Conservation (phyloP, 2,329 filamentous ascomycete genomes). For the Neoascochyta sp. region DNA sequence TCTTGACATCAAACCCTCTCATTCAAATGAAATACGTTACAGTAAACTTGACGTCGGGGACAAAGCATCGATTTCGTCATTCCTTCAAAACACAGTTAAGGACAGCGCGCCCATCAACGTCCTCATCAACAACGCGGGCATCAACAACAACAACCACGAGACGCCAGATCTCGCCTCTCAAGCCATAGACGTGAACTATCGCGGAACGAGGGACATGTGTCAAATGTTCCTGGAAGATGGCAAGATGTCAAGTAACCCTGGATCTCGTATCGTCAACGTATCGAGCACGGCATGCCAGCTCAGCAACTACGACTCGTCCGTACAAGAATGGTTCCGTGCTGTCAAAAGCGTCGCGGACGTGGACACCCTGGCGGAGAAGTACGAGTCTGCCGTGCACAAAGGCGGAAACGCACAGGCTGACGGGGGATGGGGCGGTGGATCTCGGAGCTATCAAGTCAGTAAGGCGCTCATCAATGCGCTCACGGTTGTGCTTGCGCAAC, state of each 20-base stretch:
- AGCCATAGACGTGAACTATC: conserved; percentile 14
- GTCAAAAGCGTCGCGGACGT: conserved; percentile 1
- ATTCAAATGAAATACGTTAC: conserved; percentile 13
- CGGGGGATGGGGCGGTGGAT: conserved; percentile 5
- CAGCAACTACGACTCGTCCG: conserved; percentile 4
- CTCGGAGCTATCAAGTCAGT: conserved; percentile 21
- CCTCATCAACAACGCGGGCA: conserved; percentile 22
- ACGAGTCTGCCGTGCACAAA: conserved; percentile 1
- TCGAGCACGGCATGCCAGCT: conserved; percentile 9
- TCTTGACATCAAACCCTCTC: conserved; percentile 3
- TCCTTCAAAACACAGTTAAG: conserved; percentile 6
- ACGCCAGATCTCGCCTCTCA: conserved; percentile 7
- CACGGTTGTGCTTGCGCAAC: conserved; percentile 12
- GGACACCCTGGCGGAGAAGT: conserved; percentile 5
- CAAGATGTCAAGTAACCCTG: conserved; percentile 1
- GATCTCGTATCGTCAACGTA: conserved; percentile 16
- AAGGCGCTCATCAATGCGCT: conserved; percentile 19
- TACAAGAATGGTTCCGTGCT: conserved; percentile 1
- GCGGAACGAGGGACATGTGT: conserved; percentile 17
- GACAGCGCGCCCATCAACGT: conserved; percentile 9
- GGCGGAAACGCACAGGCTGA: conserved; percentile 2
- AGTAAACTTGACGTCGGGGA: conserved; percentile 14
- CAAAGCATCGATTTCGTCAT: conserved; percentile 11
- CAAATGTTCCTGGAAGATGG: conserved; percentile 6
- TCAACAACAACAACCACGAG: conserved; percentile 15